Evolutionary conservation across 495 filamentous ascomycete species (phyloP).

Genomic region (Annulohypoxylon maeteangense): DNA sequence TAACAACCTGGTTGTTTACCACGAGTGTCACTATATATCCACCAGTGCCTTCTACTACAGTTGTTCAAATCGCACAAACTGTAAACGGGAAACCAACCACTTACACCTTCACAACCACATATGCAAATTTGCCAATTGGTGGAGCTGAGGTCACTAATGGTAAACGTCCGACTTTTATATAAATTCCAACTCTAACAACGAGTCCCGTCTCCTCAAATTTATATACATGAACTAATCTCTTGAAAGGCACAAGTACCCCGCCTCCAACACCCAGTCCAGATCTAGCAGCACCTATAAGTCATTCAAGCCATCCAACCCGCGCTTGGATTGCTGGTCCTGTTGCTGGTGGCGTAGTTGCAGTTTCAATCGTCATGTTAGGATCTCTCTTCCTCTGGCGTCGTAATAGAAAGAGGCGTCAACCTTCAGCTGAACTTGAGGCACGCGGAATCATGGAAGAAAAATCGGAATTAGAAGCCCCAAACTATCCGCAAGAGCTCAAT

Average conservation of each 20-base stretch:
- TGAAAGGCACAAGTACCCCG: not conserved
- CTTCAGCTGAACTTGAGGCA: not conserved
- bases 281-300: not conserved
- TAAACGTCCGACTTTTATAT: not conserved
- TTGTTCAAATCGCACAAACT: constrained; percentile 5
- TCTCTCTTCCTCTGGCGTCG: constrained; percentile 20
- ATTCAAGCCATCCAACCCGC: no score
- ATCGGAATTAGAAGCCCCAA: constrained; percentile 20
- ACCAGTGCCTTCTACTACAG: constrained; percentile 8
- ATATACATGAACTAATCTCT: no score
- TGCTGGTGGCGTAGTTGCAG: constrained; percentile 8
- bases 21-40: not conserved
- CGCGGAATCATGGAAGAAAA: constrained; percentile 4
- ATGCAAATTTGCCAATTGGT: constrained; percentile 4
- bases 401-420: not conserved
- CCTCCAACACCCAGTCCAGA: not conserved
- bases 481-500: constrained; percentile 27
- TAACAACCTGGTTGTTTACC: constrained; percentile 5
- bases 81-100: not conserved
- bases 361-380: not conserved
- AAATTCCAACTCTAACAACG: not conserved
- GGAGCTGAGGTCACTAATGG: not conserved
- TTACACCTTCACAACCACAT: constrained; percentile 18
- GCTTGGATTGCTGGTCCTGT: constrained; percentile 31
- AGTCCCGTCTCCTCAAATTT: no score